Evolutionary conservation across 306 rosid genomes (phyloP).

Genomic region (Medicago lupulina): DNA sequence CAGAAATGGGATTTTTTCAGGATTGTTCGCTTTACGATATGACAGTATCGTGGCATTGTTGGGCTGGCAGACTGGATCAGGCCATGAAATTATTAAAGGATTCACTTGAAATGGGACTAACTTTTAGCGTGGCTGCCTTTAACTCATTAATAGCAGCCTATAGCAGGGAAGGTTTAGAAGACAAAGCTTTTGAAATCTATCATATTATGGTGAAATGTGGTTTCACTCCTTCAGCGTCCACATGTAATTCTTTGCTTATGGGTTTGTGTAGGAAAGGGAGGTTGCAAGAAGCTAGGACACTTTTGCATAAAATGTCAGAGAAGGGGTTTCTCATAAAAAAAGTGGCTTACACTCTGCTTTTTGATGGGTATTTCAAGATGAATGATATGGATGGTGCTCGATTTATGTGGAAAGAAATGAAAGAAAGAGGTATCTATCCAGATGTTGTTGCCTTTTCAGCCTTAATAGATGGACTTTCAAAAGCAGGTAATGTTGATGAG

Average conservation of each 20-base stretch:
- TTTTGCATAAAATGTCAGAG: slow-evolving; percentile 34
- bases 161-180: slow-evolving; percentile 26
- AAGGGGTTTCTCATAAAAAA: slow-evolving; percentile 34
- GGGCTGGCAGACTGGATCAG: slow-evolving; percentile 32
- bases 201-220: slow-evolving; percentile 35
- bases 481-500: slow-evolving; percentile 25
- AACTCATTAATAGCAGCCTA: slow-evolving; percentile 37
- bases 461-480: slow-evolving; percentile 34
- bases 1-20: slow-evolving; percentile 16
- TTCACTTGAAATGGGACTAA: slow-evolving; percentile 25
- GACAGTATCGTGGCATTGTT: slow-evolving; percentile 12
- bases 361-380: slow-evolving; percentile 39
- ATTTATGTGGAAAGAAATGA: slow-evolving; percentile 35
- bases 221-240: slow-evolving; percentile 29
- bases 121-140: slow-evolving; percentile 32
- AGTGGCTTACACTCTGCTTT: slow-evolving; percentile 36
- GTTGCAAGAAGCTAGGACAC: slow-evolving; percentile 26
- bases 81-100: slow-evolving; percentile 20
- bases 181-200: slow-evolving; percentile 34
- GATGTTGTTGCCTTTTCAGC: slow-evolving; percentile 38
- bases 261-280: slow-evolving; percentile 35
- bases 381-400: slow-evolving; percentile 27
- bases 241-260: slow-evolving; percentile 34
- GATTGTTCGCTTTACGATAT: slow-evolving; percentile 24
- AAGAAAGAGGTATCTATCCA: slow-evolving; percentile 31